Percentiles rank a stretch among this genome's conserved stretches.
These are phyloP conservation scores for Phytophthora pistaciae DNA, from an alignment of 352 stramenopile genomes.

Conservation along the genomic window DNA sequence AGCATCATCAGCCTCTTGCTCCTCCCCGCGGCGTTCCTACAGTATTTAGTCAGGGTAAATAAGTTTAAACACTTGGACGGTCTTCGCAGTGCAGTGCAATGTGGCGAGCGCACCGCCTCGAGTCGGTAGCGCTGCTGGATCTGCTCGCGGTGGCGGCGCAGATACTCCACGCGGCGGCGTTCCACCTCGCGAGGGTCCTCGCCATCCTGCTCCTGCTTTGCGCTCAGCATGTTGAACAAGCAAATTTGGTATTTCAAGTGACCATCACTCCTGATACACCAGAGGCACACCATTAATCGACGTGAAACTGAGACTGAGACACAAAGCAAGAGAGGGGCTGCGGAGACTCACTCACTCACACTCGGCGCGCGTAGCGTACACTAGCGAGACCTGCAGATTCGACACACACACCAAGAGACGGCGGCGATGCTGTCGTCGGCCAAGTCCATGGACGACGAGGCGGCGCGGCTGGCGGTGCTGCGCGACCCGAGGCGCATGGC, in stretches of 20 bases:
- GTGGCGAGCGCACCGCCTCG: slow-evolving; percentile 49
- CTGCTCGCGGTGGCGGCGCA: slow-evolving; percentile 52
- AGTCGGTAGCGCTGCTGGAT: slow-evolving; percentile 66
- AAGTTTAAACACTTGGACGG: background rate
- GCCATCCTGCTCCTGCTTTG: slow-evolving; percentile 16
- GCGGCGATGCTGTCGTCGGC: slow-evolving; percentile 39
- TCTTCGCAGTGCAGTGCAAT: background rate
- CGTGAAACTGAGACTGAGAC: slow-evolving; percentile 16
- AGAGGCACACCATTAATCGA: slow-evolving; percentile 30
- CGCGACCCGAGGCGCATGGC: slow-evolving; percentile 55
- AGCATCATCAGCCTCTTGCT: slow-evolving; percentile 32
- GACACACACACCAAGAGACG: background rate
- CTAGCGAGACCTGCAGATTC: background rate
- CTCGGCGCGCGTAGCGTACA: background rate
- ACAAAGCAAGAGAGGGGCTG: background rate
- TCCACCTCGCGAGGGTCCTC: slow-evolving; percentile 49
- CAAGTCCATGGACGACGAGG: slow-evolving; percentile 50
- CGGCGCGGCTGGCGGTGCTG: slow-evolving; percentile 34
- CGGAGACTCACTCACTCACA: background rate
- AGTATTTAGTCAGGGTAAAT: background rate
- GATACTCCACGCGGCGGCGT: slow-evolving; percentile 44
- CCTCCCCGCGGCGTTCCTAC: slow-evolving; percentile 50
- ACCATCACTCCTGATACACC: slow-evolving; percentile 28
- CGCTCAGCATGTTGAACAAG: slow-evolving; percentile 3
- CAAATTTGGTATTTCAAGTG: background rate